These are phyloP conservation scores for Paradendryphiella salina DNA, from an alignment of 2,329 filamentous ascomycete genomes.

Conservation along the genomic window DNA sequence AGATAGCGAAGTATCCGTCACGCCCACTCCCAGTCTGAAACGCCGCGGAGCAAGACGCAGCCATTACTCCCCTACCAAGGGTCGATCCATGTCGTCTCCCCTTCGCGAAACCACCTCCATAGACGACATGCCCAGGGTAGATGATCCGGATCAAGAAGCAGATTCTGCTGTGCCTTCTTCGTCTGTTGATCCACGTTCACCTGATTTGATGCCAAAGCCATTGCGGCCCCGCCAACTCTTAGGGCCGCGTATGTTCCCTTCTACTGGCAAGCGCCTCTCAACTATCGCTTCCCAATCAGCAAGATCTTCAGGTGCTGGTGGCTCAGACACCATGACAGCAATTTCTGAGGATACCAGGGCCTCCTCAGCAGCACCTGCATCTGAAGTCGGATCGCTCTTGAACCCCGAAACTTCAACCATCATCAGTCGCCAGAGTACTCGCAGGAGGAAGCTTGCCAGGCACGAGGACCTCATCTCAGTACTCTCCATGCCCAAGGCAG, in stretches of 20 bases:
- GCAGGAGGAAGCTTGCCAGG: slow-evolving; percentile 73
- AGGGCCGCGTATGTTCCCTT: slow-evolving; percentile 54
- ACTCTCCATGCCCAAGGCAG: slow-evolving; percentile 69
- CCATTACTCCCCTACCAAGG: slow-evolving; percentile 50
- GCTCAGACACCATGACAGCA: slow-evolving; percentile 31
- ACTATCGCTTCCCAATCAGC: slow-evolving; percentile 58
- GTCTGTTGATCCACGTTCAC: slow-evolving; percentile 40
- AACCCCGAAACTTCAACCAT: slow-evolving; percentile 42
- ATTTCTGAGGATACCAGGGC: slow-evolving; percentile 24
- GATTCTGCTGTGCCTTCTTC: slow-evolving; percentile 41
- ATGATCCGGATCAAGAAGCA: slow-evolving; percentile 30
- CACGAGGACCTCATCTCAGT: slow-evolving; percentile 95
- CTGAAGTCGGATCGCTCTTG: slow-evolving; percentile 36
- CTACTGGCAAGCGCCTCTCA: slow-evolving; percentile 59
- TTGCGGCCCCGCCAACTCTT: slow-evolving; percentile 43
- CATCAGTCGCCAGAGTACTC: slow-evolving; percentile 54
- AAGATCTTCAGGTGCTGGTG: slow-evolving; percentile 31
- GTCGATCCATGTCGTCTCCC: slow-evolving; percentile 39
- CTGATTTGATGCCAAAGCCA: slow-evolving; percentile 40
- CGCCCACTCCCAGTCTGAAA: slow-evolving; percentile 43
- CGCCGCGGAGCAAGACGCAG: slow-evolving; percentile 46
- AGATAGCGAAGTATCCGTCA: slow-evolving; percentile 27
- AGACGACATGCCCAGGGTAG: slow-evolving; percentile 26
- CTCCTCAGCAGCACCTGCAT: slow-evolving; percentile 28
- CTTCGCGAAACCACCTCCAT: slow-evolving; percentile 32